phyloP scores from a whole-genome alignment of 768 basidiomycete genomes.

The Cystobasidium tubakii region DNA sequence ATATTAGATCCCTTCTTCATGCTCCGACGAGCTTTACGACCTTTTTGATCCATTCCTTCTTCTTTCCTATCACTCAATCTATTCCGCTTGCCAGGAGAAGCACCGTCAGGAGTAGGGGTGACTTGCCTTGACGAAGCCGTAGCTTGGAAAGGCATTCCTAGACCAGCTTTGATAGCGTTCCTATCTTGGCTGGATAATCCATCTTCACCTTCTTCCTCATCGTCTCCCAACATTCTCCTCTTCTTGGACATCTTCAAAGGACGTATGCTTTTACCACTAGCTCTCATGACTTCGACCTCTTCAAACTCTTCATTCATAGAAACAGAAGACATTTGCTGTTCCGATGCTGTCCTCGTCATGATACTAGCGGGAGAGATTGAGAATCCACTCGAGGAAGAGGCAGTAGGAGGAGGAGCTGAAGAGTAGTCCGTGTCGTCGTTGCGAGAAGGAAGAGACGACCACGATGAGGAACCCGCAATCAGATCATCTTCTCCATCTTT shows the following conservation, averaged over 20 bases:
- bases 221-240: constrained; percentile 3
- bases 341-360: constrained; percentile 5
- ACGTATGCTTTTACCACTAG: constrained; percentile 11
- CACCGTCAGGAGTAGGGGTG: background rate
- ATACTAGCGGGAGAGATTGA: constrained; percentile 9
- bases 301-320: background rate
- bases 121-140: background rate
- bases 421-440: background rate
- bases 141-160: background rate
- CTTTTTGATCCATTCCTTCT: background rate
- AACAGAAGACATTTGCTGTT: background rate
- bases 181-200: background rate
- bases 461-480: background rate
- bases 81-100: background rate
- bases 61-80: background rate
- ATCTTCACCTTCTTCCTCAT: background rate
- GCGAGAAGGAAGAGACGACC: constrained; percentile 7
- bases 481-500: background rate
- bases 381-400: background rate
- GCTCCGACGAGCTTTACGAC: background rate
- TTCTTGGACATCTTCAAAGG: constrained; percentile 17
- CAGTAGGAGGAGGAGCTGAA: background rate
- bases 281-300: constrained; percentile 17
- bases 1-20: background rate
- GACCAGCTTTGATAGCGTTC: constrained; percentile 1